Conservation (phyloP, 2,329 filamentous ascomycete genomes). For the Erysiphe neolycopersici region DNA sequence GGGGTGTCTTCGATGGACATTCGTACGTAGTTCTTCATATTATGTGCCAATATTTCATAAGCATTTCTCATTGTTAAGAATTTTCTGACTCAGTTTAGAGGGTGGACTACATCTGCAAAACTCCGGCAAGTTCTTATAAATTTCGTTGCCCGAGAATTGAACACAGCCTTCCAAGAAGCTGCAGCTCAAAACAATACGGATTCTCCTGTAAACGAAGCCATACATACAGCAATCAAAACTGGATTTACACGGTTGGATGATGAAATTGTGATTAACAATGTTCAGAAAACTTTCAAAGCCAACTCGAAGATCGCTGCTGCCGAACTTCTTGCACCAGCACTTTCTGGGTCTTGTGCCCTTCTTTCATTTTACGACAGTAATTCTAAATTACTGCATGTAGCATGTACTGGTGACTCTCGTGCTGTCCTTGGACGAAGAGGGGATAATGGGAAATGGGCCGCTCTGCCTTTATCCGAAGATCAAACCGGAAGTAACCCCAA, state of each 20-base stretch:
- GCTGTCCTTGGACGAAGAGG: constrained; percentile 69
- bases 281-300: constrained; percentile 68
- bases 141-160: constrained; percentile 79
- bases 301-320: constrained; percentile 79
- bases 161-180: constrained; percentile 65
- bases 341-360: constrained; percentile 91
- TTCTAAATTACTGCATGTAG: constrained; percentile 70
- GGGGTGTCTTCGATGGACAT: constrained; percentile 96
- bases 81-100: constrained; percentile 23
- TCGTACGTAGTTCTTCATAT: constrained; percentile 28
- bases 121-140: constrained; percentile 76
- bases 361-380: constrained; percentile 87
- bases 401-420: constrained; percentile 87
- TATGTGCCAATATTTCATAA: too few species aligned
- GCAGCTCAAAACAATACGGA: constrained; percentile 22
- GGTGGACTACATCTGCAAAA: constrained; percentile 95
- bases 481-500: constrained; percentile 77
- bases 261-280: constrained; percentile 83
- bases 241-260: constrained; percentile 74
- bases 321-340: constrained; percentile 69
- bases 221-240: constrained; percentile 76
- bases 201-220: constrained; percentile 49
- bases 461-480: constrained; percentile 69
- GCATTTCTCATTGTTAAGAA: background rate
- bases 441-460: constrained; percentile 67